Base-by-base conservation (phyloP, 495 filamentous ascomycete genomes). In the Aspergillus avenaceus region DNA sequence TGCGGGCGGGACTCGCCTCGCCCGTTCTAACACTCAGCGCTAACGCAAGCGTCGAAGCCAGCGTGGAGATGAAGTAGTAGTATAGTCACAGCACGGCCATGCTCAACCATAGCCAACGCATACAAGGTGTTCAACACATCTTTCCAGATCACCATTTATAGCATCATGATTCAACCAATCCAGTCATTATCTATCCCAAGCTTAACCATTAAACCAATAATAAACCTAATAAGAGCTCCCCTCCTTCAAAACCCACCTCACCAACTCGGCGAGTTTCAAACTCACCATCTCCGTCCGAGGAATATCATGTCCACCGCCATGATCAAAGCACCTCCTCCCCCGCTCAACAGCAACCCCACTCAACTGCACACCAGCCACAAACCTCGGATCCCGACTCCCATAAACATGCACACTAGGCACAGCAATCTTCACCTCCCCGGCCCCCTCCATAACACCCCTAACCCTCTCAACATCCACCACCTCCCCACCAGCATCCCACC, bases 41-140 rank as follows among this genome's bases (percentile, higher is more conserved):
- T 8, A 67, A 69, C 49, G 56, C 64, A 16, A 71, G 65, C 31
- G 62, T 69, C 25, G 65, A 71, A 37, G 59, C 63, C 8, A 71
- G 66, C 26, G 61, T 69, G 34, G 66, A 69, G 41, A 43, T 61
- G 56, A 67, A 69, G 43, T 66, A 59, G 56, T 48, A 21, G 37
- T 26, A 4, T 18, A 11, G 11, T 3, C 25, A 2, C 38, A 9
- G 12, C 9, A n/a, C 34, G 18, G 22, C 36, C 8, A 32, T 56
- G 53, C 25, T 46, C 53, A 56, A 51, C 53, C 47, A 55, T 52
- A 11, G 29, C 14, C 12, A 25, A 1, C 2, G 1, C 8, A 12
- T 36, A 16, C 9, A 9, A 38, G 12, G 41, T 38, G 40, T 45
- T 22, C 48, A 50, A 50, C 48, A 43, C 48, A 34, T 40, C 27